Base-by-base conservation (phyloP, 2,329 filamentous ascomycete genomes). In the Metarhizium album region DNA sequence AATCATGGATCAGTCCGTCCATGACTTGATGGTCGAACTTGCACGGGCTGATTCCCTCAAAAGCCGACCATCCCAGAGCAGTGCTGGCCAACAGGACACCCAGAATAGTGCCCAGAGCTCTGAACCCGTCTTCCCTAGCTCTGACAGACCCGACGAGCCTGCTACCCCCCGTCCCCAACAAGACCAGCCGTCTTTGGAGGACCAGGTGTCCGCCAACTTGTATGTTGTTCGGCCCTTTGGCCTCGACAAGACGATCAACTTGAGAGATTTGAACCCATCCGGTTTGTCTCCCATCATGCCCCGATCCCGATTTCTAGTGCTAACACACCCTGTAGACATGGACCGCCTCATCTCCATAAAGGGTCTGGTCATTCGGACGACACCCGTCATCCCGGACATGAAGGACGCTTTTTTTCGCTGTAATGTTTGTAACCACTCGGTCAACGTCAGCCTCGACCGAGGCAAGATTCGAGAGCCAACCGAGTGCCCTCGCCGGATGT, bases 381-480 rank as follows among this genome's bases (percentile, higher is more conserved):
- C 93, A 0, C 90, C 93, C 1, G 87, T 98, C 57, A 97, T 98
- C 57, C 93, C 93, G 0, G 93, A 98, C 61, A 98, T 98, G 94
- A 96, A 94, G 70, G 88, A 95, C 64, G 93, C 93, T 0, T 96
- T 95, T 71, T 98, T 98, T 80, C 86, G 88, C 56, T 98, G 93
- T 71, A 87, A 89, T 52, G 82, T 91, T 24, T 98, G 93, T 70
- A 89, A 90, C 61, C 89, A 96, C 68, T 91, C 87, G 3, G 82
- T 95, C 54, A 87, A 86, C 55, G 89, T 96, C 50, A 86, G 90
- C 51, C 86, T 98, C 61, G 93, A 98, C 64, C 86, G 93, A 62
- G 93, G 94, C 67, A 93, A 91, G 72, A 98, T 98, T 61, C 84
- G 88, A 22, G 93, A 98, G 67, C 93, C 93, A 2, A 96, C 89